Base-by-base conservation (phyloP, 2,329 filamentous ascomycete species). In the Lasiodiplodia sp. region DNA sequence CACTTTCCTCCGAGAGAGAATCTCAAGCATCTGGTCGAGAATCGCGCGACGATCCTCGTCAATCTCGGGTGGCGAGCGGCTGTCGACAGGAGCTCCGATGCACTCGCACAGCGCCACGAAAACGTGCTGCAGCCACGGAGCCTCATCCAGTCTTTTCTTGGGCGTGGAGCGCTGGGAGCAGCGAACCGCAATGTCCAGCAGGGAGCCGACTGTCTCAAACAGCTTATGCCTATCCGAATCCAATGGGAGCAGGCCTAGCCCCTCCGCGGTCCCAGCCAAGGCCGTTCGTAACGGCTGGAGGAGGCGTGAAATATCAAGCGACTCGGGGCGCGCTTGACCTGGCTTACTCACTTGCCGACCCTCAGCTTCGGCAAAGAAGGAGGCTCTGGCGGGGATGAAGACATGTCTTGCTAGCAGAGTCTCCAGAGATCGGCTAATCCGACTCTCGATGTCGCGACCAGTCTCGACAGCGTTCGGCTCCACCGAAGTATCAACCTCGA, bases 41-140 rank as follows among this genome's bases (percentile, higher is more conserved):
- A 68, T 38, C n/a, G 73, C 73, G 28, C 52, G 53, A 8, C 31
- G 53, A 14, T 47, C 52, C 25, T 31, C 52, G 47, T 52, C 63
- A 37, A 58, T 47, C 47, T 40, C 21, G 23, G 66, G 53, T 4
- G 76, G 67, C 0, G 69, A 70, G 6, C 75, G 73, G 21, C 71
- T 52, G n/a, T 70, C 69, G 49, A 78, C 44, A 16, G 77, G 72
- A 69, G 74, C 78, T 51, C 74, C 74, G 57, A 73, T 71, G 70
- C 78, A 81, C 60, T 79, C 75, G 6, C 75, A 71, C 10, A 84
- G 74, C 1, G 76, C 75, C 6, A 74, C 68, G 58, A 84, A 80
- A 10, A 80, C 72, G 14, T 75, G 73, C 64, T 84, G 81, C 11
- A 84, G 74, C 83, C 83, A 85, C 4, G 82, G 78, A 49, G 74